Conservation (phyloP, 352 stramenopile genomes). For the Globisporangium radiosum region DNA sequence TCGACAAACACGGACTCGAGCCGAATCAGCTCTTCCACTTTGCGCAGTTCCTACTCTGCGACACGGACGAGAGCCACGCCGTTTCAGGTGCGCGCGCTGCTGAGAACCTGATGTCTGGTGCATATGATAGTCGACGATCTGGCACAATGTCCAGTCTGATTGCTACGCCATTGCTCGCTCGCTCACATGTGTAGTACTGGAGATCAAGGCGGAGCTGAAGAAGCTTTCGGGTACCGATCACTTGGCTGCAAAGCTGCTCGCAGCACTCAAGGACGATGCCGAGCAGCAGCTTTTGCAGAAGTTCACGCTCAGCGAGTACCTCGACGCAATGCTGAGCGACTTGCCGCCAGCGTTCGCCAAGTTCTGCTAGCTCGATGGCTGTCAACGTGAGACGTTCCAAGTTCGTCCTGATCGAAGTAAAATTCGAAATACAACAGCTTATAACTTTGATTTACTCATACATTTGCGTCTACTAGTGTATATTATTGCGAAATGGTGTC, state of each 20-base stretch:
- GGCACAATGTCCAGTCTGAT: too few relatives aligned
- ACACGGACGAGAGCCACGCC: constrained; percentile 79
- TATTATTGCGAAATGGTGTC: too few relatives aligned
- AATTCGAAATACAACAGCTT: too few relatives aligned
- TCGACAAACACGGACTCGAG: constrained; percentile 90
- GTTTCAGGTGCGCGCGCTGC: constrained; percentile 57
- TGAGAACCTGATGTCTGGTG: neutral
- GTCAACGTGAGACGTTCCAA: too few relatives aligned
- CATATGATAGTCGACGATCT: too few relatives aligned
- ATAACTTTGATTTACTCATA: too few relatives aligned
- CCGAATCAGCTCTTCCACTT: constrained; percentile 92
- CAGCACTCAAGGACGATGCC: constrained; percentile 22
- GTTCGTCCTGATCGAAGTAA: too few relatives aligned
- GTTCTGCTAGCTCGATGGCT: constrained; percentile 3
- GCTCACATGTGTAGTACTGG: constrained; percentile 19
- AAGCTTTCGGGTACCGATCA: constrained; percentile 38
- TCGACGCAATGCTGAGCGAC: constrained; percentile 36
- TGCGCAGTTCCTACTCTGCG: constrained; percentile 93
- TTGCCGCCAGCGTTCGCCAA: constrained; percentile 21
- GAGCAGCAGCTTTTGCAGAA: constrained; percentile 45
- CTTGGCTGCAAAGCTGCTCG: constrained; percentile 31
- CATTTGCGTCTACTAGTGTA: too few relatives aligned
- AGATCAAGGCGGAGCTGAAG: constrained; percentile 42
- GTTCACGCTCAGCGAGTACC: constrained; percentile 41
- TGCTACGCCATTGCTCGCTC: neutral